Conservation (phyloP, 2,329 filamentous ascomycete genomes). For the Lachnellula arida region DNA sequence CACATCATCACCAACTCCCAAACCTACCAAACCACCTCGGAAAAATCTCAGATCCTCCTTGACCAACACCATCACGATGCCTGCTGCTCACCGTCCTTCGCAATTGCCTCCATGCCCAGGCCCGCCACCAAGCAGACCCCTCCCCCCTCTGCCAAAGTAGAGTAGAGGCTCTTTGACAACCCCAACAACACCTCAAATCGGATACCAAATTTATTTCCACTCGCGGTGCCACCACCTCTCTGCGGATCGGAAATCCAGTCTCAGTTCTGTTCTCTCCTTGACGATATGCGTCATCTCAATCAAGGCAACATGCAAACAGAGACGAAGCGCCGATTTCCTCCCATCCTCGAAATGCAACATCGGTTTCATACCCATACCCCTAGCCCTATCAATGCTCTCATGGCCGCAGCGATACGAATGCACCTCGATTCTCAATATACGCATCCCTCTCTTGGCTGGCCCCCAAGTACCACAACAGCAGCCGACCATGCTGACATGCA, state of each 20-base stretch:
- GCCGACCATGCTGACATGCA: constrained; percentile 7
- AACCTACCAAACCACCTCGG: neutral
- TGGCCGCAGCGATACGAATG: neutral
- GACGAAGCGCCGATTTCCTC: neutral
- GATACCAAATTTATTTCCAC: neutral
- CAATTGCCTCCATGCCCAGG: constrained; percentile 64
- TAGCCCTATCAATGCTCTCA: neutral
- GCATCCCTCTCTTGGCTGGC: neutral
- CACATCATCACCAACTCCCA: neutral
- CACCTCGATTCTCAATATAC: constrained; percentile 3
- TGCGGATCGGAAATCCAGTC: constrained; percentile 2
- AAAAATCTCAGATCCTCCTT: neutral
- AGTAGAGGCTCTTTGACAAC: constrained; percentile 3
- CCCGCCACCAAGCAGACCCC: constrained; percentile 59
- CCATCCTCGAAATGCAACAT: neutral
- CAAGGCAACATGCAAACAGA: neutral
- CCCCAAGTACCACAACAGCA: constrained; percentile 5
- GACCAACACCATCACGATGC: constrained; percentile 39
- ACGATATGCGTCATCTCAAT: neutral
- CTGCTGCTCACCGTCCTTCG: constrained; percentile 52
- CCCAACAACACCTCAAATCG: neutral
- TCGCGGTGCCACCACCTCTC: neutral
- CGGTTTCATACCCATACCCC: constrained; percentile 1
- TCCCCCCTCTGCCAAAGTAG: constrained; percentile 61
- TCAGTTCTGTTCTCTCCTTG: neutral